Base-by-base conservation (phyloP, 1,284 basidiomycete species). In the Leccinum variabile region DNA sequence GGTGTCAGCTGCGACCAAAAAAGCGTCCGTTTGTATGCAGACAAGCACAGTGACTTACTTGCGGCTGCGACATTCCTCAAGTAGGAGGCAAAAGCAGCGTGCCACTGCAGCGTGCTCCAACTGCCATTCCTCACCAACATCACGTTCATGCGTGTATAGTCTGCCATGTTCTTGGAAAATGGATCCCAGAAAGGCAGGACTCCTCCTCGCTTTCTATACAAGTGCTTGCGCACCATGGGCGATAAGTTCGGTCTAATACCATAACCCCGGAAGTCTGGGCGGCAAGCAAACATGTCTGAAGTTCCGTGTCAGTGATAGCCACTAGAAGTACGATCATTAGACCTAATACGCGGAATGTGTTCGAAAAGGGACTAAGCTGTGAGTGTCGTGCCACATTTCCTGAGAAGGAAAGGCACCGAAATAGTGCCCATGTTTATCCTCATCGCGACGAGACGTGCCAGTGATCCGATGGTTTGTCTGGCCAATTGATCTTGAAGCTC, bases 211-310 rank as follows among this genome's bases (percentile, higher is more conserved):
- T 78, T 82, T 65, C 78, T 72, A 69, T 86, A 88, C 85, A 85
- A 88, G 35, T 63, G 35, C 75, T 74, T 55, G 80, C 66, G 55
- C 81, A 74, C 13, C 74, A 8, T 77, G 76, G 66, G 63, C 54
- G 88, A 74, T 44, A 86, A 75, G 57, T 68, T 72, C 22, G 82
- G 81, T 25, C 85, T 84, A 62, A 88, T 78, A 22, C 85, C 86
- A 62, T 69, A 78, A 22, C 80, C 76, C 69, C 80, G 79, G 67
- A 79, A 77, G n/a, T 69, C 65, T 28, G 77, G 75, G 52, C 80
- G 76, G 68, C 83, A 88, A 13, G 85, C 82, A 69, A 88, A 87
- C 70, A 28, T 87, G 87, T 63, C 84, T 78, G 72, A 87, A 86
- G 60, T 54, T 54, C 35, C 56, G 30, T 61, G 57, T 28, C 54